Evolutionary conservation across 208 protist genomes (phyloP).

Genomic region (Crithidia acanthocephali): DNA sequence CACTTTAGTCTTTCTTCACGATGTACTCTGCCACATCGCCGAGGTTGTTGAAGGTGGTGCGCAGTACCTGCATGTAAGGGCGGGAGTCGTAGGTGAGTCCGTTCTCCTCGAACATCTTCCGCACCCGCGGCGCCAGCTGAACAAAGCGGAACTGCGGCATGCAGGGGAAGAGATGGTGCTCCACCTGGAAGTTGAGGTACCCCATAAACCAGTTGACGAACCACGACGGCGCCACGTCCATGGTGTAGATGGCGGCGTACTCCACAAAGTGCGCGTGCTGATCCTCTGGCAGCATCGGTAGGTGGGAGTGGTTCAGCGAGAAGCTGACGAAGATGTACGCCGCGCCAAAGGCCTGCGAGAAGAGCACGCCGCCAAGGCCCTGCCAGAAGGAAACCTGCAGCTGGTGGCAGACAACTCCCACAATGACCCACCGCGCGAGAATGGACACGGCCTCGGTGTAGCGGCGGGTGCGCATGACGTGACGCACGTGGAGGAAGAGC

Average conservation of each 20-base stretch:
- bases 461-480: constrained; percentile 62
- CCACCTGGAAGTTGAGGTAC: constrained; percentile 87
- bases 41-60: constrained; percentile 65
- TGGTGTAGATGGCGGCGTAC: constrained; percentile 72
- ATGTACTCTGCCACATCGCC: constrained; percentile 54
- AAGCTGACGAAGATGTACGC: constrained; percentile 86
- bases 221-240: constrained; percentile 57
- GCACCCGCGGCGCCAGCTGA: constrained; percentile 51
- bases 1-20: constrained; percentile 28
- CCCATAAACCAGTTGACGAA: constrained; percentile 81
- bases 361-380: constrained; percentile 50
- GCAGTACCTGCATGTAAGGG: constrained; percentile 48
- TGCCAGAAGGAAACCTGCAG: constrained; percentile 47
- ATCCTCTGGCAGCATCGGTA: constrained; percentile 50
- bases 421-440: constrained; percentile 47
- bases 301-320: constrained; percentile 79
- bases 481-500: constrained; percentile 72
- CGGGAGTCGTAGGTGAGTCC: constrained; percentile 59
- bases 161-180: constrained; percentile 88
- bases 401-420: constrained; percentile 43
- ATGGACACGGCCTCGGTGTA: constrained; percentile 60
- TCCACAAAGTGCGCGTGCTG: constrained; percentile 75
- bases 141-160: constrained; percentile 86
- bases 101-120: constrained; percentile 64
- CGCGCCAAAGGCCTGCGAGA: constrained; percentile 61